Percentiles rank a stretch among this genome's conserved stretches.
Evolutionary conservation across 495 filamentous ascomycete species (phyloP).

Genomic region (Aspergillus leporis): DNA sequence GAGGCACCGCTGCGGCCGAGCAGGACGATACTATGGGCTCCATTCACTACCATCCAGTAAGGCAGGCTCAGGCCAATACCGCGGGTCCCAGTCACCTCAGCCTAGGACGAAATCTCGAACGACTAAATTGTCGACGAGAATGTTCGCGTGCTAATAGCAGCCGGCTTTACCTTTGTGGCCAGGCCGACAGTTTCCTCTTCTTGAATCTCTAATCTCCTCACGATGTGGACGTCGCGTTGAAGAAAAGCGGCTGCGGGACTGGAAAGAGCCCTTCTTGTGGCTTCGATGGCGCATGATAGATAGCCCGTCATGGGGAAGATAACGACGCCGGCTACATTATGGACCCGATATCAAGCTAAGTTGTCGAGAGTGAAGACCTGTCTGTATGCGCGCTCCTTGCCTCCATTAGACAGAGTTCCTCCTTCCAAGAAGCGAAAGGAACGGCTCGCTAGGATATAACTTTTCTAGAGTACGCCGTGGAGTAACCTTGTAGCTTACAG

Average conservation of each 20-base stretch:
- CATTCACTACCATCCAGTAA: conserved; percentile 2
- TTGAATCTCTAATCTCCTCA: too few relatives aligned
- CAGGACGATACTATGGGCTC: not conserved
- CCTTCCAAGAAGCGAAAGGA: not conserved
- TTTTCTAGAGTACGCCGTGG: not conserved
- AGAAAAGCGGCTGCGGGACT: too few relatives aligned
- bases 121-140: too few relatives aligned
- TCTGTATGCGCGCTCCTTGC: not conserved
- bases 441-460: not conserved
- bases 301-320: conserved; percentile 1
- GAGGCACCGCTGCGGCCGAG: conserved; percentile 3
- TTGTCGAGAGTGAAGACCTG: conserved; percentile 1
- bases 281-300: not conserved
- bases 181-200: too few relatives aligned
- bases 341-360: not conserved
- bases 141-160: too few relatives aligned
- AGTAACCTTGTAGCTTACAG: not conserved
- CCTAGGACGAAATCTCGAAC: too few relatives aligned
- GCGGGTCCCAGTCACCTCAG: not conserved
- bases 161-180: too few relatives aligned
- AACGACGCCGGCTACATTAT: not conserved
- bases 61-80: not conserved
- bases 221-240: too few relatives aligned
- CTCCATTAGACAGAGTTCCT: not conserved
- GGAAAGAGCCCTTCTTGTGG: too few relatives aligned